Evolutionary conservation across 176 grass and related monocot species (phyloP).

Genomic region (Puccinellia tenuiflora): DNA sequence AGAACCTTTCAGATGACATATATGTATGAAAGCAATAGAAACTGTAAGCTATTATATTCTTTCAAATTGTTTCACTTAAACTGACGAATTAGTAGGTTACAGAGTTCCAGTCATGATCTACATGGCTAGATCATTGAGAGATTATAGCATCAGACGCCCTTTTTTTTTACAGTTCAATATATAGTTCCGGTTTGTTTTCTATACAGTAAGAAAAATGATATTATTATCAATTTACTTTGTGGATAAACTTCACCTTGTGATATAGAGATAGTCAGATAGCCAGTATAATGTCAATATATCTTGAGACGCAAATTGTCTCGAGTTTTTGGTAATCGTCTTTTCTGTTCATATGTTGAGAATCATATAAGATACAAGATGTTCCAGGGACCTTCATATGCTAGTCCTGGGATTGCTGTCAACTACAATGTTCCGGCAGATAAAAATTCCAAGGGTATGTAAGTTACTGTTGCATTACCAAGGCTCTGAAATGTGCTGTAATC

Average conservation of each 20-base stretch:
- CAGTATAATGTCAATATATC: background rate
- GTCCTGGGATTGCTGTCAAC: background rate
- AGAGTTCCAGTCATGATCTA: slow-evolving; percentile 22
- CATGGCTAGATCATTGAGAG: slow-evolving; percentile 2
- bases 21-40: slow-evolving; percentile 31
- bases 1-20: slow-evolving; percentile 91
- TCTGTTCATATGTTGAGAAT: background rate
- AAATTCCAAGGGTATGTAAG: background rate
- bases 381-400: background rate
- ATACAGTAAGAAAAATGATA: background rate
- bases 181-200: slow-evolving; percentile 26
- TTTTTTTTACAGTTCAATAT: slow-evolving; percentile 12
- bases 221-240: slow-evolving; percentile 6
- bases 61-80: slow-evolving; percentile 24
- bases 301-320: slow-evolving; percentile 4
- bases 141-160: slow-evolving; percentile 18
- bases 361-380: background rate
- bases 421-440: background rate
- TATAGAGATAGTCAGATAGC: background rate
- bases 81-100: slow-evolving; percentile 24
- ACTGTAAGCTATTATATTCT: slow-evolving; percentile 44
- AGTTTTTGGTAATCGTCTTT: background rate
- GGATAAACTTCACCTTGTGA: background rate
- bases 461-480: background rate
- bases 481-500: background rate